Percentiles rank a stretch among this genome's conserved stretches.
Conservation (phyloP, 2,329 filamentous ascomycete species). For the Aspergillus luchuensis region DNA sequence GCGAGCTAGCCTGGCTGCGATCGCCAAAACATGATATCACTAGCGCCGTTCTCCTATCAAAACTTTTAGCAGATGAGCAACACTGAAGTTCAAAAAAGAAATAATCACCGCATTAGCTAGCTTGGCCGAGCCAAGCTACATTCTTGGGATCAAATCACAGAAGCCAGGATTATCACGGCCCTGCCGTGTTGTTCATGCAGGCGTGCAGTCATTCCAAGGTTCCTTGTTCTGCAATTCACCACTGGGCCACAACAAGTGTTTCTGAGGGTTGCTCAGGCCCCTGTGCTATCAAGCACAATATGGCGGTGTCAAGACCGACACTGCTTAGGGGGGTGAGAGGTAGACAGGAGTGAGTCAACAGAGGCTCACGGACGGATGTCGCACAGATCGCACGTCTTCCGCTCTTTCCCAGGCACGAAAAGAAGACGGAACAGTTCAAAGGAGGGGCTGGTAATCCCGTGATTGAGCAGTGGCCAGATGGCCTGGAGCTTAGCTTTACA, state of each 20-base stretch:
- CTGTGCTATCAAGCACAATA: not conserved
- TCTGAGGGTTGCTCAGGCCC: not conserved
- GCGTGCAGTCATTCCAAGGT: not conserved
- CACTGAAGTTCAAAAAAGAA: slow-evolving; percentile 15
- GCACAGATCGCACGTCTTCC: slow-evolving; percentile 2
- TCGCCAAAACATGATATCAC: slow-evolving; percentile 6
- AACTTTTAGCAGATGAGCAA: slow-evolving; percentile 1
- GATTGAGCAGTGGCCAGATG: not conserved
- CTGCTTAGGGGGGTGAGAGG: not conserved
- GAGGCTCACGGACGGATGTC: not conserved
- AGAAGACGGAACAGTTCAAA: not conserved
- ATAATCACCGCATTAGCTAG: slow-evolving; percentile 9
- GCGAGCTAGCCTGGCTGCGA: slow-evolving; percentile 11
- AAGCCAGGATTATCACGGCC: slow-evolving; percentile 1
- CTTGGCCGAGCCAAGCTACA: slow-evolving; percentile 10
- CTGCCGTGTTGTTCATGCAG: not conserved
- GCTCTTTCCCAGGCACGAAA: slow-evolving; percentile 1
- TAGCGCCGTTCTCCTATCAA: slow-evolving; percentile 5
- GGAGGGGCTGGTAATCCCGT: not conserved
- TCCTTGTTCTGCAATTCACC: slow-evolving; percentile 2
- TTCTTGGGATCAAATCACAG: slow-evolving; percentile 8
- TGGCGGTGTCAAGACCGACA: slow-evolving; percentile 4
- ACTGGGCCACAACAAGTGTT: not conserved
- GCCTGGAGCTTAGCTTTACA: not conserved
- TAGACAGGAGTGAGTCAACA: slow-evolving; percentile 1